Conservation (phyloP, 805 yeast genomes). For the Saccharomycopsis amapae region DNA sequence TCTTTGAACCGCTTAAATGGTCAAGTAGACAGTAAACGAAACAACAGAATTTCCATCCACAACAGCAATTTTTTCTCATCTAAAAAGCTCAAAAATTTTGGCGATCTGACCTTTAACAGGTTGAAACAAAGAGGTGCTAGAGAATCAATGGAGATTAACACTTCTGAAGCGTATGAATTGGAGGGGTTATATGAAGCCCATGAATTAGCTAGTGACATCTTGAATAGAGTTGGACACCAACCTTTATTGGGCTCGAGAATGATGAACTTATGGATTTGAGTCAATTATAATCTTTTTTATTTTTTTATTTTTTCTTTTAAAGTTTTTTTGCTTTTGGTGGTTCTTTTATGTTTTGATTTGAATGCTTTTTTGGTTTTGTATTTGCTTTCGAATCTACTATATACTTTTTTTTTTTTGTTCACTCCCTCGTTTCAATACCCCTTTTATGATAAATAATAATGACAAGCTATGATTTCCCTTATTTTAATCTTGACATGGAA, state of each 20-base stretch:
- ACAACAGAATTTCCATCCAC: slow-evolving; percentile 1
- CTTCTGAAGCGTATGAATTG: neutral
- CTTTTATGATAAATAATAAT: too few species aligned
- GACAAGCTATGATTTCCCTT: too few species aligned
- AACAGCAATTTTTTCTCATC: too few species aligned
- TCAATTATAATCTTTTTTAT: neutral
- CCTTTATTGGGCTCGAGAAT: slow-evolving; percentile 6
- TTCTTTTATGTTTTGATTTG: neutral
- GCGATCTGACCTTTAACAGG: too few species aligned
- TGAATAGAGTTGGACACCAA: neutral
- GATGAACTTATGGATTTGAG: neutral
- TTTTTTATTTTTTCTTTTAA: neutral
- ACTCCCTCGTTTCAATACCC: too few species aligned
- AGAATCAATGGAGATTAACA: neutral
- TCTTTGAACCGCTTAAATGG: neutral
- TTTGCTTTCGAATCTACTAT: too few species aligned
- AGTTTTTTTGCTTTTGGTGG: neutral
- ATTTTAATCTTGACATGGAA: too few species aligned
- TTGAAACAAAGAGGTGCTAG: neutral
- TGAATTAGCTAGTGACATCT: slow-evolving; percentile 2
- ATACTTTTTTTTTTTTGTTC: too few species aligned
- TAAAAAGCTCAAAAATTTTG: too few species aligned
- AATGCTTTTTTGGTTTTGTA: neutral
- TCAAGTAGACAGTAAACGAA: neutral
- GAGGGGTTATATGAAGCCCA: neutral